A percentile compares a stretch with the other conserved stretches of the same genome.
Evolutionary conservation across 352 stramenopile genomes (phyloP).

Genomic region (Phytophthora macrochlamydospora): DNA sequence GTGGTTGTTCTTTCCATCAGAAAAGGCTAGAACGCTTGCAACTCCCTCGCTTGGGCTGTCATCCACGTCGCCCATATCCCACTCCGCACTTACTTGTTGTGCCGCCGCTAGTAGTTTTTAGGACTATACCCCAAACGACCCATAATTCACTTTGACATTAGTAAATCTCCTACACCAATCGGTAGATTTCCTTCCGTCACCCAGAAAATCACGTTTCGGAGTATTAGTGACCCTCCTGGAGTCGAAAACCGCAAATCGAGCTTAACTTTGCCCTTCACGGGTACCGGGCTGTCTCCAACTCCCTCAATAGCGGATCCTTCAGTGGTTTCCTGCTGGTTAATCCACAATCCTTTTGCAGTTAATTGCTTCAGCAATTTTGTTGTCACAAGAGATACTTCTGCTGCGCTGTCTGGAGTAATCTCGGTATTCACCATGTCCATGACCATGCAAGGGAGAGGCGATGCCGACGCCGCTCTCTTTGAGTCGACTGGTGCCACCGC

Average conservation of each 20-base stretch:
- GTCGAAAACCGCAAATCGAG: conserved; percentile 13
- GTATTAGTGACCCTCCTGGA: conserved; percentile 1
- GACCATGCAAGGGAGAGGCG: conserved; percentile 1
- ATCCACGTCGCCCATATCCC: conserved; percentile 18
- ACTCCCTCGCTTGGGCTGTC: background rate
- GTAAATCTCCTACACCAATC: conserved; percentile 2
- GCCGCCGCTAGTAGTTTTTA: conserved; percentile 3
- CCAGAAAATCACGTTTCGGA: conserved; percentile 13
- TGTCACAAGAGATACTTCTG: conserved; percentile 15
- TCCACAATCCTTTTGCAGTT: background rate
- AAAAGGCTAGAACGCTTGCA: conserved; percentile 12
- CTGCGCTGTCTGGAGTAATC: conserved; percentile 11
- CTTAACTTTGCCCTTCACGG: conserved; percentile 19
- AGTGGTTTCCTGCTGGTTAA: background rate
- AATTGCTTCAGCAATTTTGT: conserved; percentile 10
- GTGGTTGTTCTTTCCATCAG: background rate
- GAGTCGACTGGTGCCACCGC: background rate
- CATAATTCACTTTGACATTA: conserved; percentile 13
- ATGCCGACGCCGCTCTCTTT: background rate
- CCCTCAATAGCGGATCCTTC: background rate
- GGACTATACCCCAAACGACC: conserved; percentile 4
- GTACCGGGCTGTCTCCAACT: conserved; percentile 5
- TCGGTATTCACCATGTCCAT: conserved; percentile 5
- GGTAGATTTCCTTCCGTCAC: conserved; percentile 3
- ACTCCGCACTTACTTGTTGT: conserved; percentile 9